phyloP scores from a whole-genome alignment of 148 eudicot species.

The Amaranthus cruentus region DNA sequence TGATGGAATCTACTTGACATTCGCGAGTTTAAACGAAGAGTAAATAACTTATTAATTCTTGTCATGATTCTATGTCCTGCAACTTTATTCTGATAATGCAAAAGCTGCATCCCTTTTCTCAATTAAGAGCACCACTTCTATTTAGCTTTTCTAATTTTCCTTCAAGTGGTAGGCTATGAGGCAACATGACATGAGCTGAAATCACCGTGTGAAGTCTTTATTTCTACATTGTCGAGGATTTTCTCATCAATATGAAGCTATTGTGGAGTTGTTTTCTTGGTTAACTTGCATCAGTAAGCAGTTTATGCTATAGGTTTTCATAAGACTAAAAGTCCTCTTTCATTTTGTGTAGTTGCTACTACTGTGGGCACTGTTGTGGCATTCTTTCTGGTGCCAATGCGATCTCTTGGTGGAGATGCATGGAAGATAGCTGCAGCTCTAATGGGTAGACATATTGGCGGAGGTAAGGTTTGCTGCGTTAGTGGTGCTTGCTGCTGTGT shows the following conservation, averaged over 20 bases:
- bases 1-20: too few species aligned
- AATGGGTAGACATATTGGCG: conserved; percentile 98
- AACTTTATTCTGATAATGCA: too few species aligned
- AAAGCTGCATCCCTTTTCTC: too few species aligned
- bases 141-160: background rate
- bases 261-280: background rate
- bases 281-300: background rate
- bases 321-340: conserved; percentile 12
- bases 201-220: background rate
- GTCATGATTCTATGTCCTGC: too few species aligned
- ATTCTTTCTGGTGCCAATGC: conserved; percentile 80
- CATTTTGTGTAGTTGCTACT: conserved; percentile 61
- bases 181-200: background rate
- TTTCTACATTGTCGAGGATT: background rate
- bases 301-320: background rate
- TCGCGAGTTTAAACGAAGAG: too few species aligned
- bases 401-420: conserved; percentile 73
- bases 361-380: conserved; percentile 76
- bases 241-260: background rate
- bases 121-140: background rate
- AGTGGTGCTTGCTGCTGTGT: background rate
- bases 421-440: conserved; percentile 99
- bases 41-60: too few species aligned
- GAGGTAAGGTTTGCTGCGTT: conserved; percentile 50
- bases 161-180: background rate